Percentiles rank a stretch among this genome's conserved stretches.
phyloP scores from a whole-genome alignment of 345 rosid genomes.

The Firmiana major region DNA sequence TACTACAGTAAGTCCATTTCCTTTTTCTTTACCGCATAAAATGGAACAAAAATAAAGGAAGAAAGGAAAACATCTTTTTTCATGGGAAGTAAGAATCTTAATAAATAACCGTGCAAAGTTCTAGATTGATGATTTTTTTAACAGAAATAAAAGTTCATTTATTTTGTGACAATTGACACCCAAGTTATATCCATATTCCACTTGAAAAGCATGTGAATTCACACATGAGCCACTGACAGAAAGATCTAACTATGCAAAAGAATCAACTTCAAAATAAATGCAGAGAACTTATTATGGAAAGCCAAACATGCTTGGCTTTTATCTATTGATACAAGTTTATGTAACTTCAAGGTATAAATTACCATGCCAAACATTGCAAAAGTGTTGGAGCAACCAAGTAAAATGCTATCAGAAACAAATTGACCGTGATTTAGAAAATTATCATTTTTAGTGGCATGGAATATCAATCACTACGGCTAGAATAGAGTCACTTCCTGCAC shows the following conservation, averaged over 20 bases:
- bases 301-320: not conserved
- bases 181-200: not conserved
- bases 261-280: not conserved
- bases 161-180: not conserved
- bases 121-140: not conserved
- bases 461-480: not conserved
- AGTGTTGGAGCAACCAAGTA: not conserved
- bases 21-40: constrained; percentile 6
- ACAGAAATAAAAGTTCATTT: not conserved
- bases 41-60: not conserved
- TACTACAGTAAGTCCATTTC: constrained; percentile 13
- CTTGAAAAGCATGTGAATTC: not conserved
- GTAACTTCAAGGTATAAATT: not conserved
- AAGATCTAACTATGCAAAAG: not conserved
- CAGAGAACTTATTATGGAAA: not conserved
- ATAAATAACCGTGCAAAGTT: not conserved
- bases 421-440: not conserved
- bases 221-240: not conserved
- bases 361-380: not conserved
- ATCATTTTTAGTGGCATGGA: not conserved
- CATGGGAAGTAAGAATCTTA: not conserved
- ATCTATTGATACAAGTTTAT: not conserved
- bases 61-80: not conserved
- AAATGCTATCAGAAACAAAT: not conserved
- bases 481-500: constrained; percentile 4